phyloP scores from a whole-genome alignment of 768 basidiomycete species.

The Pleurotus platypus region DNA sequence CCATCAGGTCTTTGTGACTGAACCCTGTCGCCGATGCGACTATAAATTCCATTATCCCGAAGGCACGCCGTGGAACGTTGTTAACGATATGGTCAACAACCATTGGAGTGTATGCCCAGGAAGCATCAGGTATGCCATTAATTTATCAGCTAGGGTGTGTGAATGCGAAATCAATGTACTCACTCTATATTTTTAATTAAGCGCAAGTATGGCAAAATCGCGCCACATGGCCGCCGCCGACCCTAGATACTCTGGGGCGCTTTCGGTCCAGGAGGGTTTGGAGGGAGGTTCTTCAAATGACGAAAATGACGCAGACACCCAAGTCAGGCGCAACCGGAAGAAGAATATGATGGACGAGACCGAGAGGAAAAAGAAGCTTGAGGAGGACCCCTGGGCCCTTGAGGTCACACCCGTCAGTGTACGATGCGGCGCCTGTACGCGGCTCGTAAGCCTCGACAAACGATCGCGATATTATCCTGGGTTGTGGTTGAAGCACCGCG shows the following conservation, averaged over 20 bases:
- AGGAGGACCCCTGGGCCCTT: slow-evolving; percentile 16
- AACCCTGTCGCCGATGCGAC: slow-evolving; percentile 5
- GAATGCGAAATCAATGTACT: background rate
- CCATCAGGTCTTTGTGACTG: background rate
- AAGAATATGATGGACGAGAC: slow-evolving; percentile 14
- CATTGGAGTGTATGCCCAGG: slow-evolving; percentile 12
- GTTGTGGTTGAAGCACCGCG: slow-evolving; percentile 19
- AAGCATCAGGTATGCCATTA: slow-evolving; percentile 9
- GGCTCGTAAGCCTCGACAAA: slow-evolving; percentile 16
- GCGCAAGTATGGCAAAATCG: slow-evolving; percentile 5
- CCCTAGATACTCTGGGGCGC: background rate
- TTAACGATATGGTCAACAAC: slow-evolving; percentile 7
- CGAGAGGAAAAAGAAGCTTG: slow-evolving; percentile 11
- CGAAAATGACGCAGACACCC: background rate
- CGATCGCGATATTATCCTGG: slow-evolving; percentile 18
- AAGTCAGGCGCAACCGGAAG: slow-evolving; percentile 7
- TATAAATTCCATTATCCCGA: slow-evolving; percentile 9
- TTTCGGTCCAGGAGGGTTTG: slow-evolving; percentile 1
- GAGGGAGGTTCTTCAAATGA: slow-evolving; percentile 6
- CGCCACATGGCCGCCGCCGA: slow-evolving; percentile 6
- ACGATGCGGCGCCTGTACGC: slow-evolving; percentile 15
- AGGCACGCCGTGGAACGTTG: slow-evolving; percentile 11
- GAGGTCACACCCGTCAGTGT: slow-evolving; percentile 18
- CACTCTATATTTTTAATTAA: background rate
- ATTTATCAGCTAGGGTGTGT: background rate